Evolutionary conservation across 768 basidiomycete species (phyloP).

Genomic region (Macrolepiota dolichaula): DNA sequence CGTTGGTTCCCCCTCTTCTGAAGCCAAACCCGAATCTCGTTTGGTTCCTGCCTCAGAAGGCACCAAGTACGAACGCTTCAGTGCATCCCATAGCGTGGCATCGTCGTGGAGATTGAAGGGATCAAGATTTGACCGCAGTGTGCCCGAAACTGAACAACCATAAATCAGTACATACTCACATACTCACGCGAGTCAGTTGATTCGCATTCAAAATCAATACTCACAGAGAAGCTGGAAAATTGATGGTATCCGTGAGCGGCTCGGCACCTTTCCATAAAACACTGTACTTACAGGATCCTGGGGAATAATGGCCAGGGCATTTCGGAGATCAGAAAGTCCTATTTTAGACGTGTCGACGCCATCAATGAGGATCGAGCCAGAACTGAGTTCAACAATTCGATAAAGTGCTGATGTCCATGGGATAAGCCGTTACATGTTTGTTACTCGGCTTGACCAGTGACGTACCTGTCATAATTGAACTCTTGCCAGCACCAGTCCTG

Average conservation of each 20-base stretch:
- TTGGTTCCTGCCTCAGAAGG: constrained; percentile 7
- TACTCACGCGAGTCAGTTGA: neutral
- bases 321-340: constrained; percentile 72
- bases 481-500: constrained; percentile 86
- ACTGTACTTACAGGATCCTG: constrained; percentile 67
- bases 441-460: neutral
- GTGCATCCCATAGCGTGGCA: constrained; percentile 80
- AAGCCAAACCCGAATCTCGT: constrained; percentile 37
- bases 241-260: constrained; percentile 11
- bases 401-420: constrained; percentile 51
- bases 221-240: constrained; percentile 42
- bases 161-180: neutral
- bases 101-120: constrained; percentile 84
- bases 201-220: constrained; percentile 12
- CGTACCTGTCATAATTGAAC: constrained; percentile 78
- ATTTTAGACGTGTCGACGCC: constrained; percentile 81
- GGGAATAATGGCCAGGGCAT: constrained; percentile 73
- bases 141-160: constrained; percentile 60
- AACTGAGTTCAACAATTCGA: constrained; percentile 76
- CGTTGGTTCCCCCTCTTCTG: constrained; percentile 29
- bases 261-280: constrained; percentile 4
- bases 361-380: constrained; percentile 77
- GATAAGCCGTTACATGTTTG: neutral
- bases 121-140: constrained; percentile 83
- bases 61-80: constrained; percentile 81